Conservation (phyloP, 805 yeast genomes). For the Pichia ethanolica region DNA sequence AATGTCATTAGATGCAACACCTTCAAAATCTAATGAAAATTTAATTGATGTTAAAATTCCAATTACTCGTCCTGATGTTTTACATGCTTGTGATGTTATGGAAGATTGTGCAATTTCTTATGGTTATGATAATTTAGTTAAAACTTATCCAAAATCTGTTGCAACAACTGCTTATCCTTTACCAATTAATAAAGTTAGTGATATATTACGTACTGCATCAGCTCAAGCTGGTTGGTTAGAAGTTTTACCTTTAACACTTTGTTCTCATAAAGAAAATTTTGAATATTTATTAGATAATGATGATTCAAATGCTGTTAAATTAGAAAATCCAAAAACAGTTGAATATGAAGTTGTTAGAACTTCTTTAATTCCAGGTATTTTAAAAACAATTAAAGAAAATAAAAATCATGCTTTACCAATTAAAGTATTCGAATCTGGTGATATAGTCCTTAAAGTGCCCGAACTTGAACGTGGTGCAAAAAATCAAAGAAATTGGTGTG, state of each 20-base stretch:
- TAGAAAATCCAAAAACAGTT: conserved; percentile 92
- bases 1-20: conserved; percentile 70
- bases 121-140: conserved; percentile 84
- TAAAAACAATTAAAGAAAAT: conserved; percentile 93
- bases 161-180: conserved; percentile 81
- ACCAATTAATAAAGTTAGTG: conserved; percentile 85
- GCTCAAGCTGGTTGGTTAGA: conserved; percentile 96
- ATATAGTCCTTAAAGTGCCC: conserved; percentile 78
- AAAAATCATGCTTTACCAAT: conserved; percentile 93
- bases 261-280: conserved; percentile 97
- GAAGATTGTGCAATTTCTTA: conserved; percentile 97
- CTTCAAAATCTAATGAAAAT: conserved; percentile 39
- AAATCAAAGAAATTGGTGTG: conserved; percentile 93
- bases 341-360: conserved; percentile 99
- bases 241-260: conserved; percentile 89
- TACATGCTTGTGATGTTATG: conserved; percentile 97
- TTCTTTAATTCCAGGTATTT: conserved; percentile 84
- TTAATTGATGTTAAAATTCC: conserved; percentile 69
- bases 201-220: conserved; percentile 82
- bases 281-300: conserved; percentile 70
- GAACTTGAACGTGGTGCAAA: conserved; percentile 76
- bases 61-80: conserved; percentile 88
- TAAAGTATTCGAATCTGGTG: conserved; percentile 92
- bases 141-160: conserved; percentile 69
- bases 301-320: conserved; percentile 70